Percentiles rank a stretch among this genome's conserved stretches.
Evolutionary conservation across 805 yeast genomes (phyloP).

Genomic region (Naumovozyma baii): DNA sequence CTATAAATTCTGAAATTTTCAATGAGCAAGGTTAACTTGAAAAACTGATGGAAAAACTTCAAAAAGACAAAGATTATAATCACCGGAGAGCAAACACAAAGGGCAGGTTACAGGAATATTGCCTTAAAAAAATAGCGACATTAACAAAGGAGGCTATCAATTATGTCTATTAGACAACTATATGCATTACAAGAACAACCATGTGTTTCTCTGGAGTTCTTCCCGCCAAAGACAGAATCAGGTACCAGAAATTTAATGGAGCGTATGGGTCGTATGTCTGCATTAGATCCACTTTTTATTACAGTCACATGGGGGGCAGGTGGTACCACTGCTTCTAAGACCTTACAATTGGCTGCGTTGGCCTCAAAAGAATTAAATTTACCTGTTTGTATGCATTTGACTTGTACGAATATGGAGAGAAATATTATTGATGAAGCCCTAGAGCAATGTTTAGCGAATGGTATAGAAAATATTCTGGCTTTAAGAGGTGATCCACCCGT

Average conservation of each 20-base stretch:
- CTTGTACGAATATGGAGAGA: conserved; percentile 88
- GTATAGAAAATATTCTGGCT: conserved; percentile 83
- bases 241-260: conserved; percentile 79
- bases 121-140: too few relatives aligned
- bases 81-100: too few relatives aligned
- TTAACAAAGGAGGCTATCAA: too few relatives aligned
- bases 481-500: conserved; percentile 94
- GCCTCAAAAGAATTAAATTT: conserved; percentile 67
- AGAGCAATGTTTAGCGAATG: conserved; percentile 56
- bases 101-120: too few relatives aligned
- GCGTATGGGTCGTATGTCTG: conserved; percentile 81
- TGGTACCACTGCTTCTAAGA: conserved; percentile 82
- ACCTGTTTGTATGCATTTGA: conserved; percentile 90
- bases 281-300: conserved; percentile 78
- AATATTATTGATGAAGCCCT: conserved; percentile 73
- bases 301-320: conserved; percentile 99
- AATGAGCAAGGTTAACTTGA: too few relatives aligned
- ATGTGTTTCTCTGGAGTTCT: conserved; percentile 84
- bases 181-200: conserved; percentile 42
- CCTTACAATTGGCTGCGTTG: conserved; percentile 70
- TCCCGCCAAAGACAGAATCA: conserved; percentile 91
- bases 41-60: too few relatives aligned
- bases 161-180: conserved; percentile 35
- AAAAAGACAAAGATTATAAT: too few relatives aligned
- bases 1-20: too few relatives aligned